These are phyloP conservation scores for Aspergillus pseudonomiae DNA, from an alignment of 2,329 filamentous ascomycete species.

Conservation along the genomic window DNA sequence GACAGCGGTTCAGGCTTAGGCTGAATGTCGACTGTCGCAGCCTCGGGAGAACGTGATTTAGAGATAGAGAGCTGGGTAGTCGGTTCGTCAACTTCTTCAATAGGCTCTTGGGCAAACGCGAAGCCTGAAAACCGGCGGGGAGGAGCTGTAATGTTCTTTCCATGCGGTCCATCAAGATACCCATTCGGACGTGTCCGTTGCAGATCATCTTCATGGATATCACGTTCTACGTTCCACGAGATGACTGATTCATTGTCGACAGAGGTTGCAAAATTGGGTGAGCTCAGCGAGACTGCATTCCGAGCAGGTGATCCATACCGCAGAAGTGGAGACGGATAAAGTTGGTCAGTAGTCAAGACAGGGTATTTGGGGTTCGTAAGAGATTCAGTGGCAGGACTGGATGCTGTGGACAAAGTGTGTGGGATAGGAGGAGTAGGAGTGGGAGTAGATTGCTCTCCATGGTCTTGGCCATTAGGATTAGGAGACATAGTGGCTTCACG, in stretches of 20 bases:
- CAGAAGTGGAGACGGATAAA: slow-evolving; percentile 35
- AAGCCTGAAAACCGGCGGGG: slow-evolving; percentile 39
- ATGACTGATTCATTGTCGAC: slow-evolving; percentile 38
- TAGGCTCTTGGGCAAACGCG: slow-evolving; percentile 31
- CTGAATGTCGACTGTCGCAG: background rate
- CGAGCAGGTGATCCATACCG: slow-evolving; percentile 19
- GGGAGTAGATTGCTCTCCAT: slow-evolving; percentile 26
- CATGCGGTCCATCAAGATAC: slow-evolving; percentile 25
- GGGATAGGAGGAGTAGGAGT: slow-evolving; percentile 41
- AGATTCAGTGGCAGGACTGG: slow-evolving; percentile 31
- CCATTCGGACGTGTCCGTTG: slow-evolving; percentile 35
- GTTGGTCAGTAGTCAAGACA: slow-evolving; percentile 20
- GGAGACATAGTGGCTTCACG: slow-evolving; percentile 30
- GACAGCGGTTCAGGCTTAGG: slow-evolving; percentile 5
- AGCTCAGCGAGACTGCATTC: slow-evolving; percentile 20
- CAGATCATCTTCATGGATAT: slow-evolving; percentile 39
- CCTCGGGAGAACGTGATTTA: slow-evolving; percentile 8
- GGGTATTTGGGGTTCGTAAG: slow-evolving; percentile 23
- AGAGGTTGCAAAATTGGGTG: slow-evolving; percentile 25
- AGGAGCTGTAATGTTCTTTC: slow-evolving; percentile 39
- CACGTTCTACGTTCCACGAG: slow-evolving; percentile 40
- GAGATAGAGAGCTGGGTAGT: slow-evolving; percentile 13
- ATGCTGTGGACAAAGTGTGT: slow-evolving; percentile 35
- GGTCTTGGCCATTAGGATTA: slow-evolving; percentile 15
- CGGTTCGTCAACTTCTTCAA: slow-evolving; percentile 34